Percentiles rank a stretch among this genome's conserved stretches.
Conservation (phyloP, 805 yeast genomes). For the Blastobotrys robertii region DNA sequence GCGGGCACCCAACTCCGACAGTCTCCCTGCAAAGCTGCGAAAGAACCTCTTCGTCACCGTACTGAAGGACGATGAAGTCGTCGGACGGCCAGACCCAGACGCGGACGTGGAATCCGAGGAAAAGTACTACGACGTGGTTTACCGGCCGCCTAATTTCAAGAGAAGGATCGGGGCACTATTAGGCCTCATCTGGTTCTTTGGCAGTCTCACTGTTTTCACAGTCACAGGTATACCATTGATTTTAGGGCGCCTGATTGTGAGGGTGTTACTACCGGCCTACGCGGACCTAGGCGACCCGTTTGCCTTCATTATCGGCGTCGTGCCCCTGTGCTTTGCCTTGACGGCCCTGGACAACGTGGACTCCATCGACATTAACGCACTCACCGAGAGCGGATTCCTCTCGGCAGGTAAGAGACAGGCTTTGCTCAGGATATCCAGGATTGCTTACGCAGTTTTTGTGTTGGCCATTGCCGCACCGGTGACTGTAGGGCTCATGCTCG, state of each 20-base stretch:
- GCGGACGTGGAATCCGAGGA: conserved; percentile 25
- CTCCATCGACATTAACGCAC: too few species aligned
- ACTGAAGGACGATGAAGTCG: conserved; percentile 51
- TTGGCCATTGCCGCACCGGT: neutral
- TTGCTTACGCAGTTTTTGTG: too few species aligned
- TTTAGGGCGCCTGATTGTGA: conserved; percentile 19
- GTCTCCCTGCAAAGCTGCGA: conserved; percentile 53
- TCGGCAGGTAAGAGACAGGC: neutral
- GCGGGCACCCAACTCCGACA: conserved; percentile 82
- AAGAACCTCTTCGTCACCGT: conserved; percentile 66
- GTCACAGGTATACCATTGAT: conserved; percentile 21
- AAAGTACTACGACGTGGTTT: conserved; percentile 60
- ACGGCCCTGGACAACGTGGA: too few species aligned
- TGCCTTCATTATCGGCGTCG: conserved; percentile 16
- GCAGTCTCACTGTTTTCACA: conserved; percentile 16
- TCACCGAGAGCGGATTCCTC: neutral
- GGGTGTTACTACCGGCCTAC: conserved; percentile 1
- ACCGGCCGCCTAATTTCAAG: conserved; percentile 74
- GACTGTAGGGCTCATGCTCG: neutral
- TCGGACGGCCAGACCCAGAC: conserved; percentile 35
- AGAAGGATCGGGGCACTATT: conserved; percentile 44
- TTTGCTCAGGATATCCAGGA: too few species aligned
- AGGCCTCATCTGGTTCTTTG: conserved; percentile 38
- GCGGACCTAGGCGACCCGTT: conserved; percentile 16
- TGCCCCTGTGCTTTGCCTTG: conserved; percentile 1